phyloP scores from a whole-genome alignment of 345 rosid genomes.

The Gossypium australe region DNA sequence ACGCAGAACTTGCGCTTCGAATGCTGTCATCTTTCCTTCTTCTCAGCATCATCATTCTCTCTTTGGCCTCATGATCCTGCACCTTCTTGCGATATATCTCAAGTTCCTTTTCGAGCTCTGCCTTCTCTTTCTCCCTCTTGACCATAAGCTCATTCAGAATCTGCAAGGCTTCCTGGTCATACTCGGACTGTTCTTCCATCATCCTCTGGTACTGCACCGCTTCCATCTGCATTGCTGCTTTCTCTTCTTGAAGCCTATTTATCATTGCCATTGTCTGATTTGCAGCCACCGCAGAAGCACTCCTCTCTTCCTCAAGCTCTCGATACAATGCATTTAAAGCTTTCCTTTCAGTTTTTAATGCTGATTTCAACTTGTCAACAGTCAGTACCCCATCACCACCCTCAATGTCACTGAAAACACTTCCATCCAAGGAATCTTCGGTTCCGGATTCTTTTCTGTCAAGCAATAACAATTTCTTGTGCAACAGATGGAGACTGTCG shows the following conservation, averaged over 20 bases:
- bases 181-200: conserved; percentile 98
- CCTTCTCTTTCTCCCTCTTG: conserved; percentile 78
- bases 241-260: conserved; percentile 94
- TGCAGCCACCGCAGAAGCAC: conserved; percentile 84
- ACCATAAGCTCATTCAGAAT: conserved; percentile 74
- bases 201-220: conserved; percentile 96
- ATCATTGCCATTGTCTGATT: conserved; percentile 99
- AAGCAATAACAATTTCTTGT: conserved; percentile 47
- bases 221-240: conserved; percentile 99
- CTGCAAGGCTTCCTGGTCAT: conserved; percentile 96
- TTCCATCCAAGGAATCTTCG: conserved; percentile 70
- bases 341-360: conserved; percentile 59
- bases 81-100: conserved; percentile 56
- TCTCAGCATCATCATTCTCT: conserved; percentile 42
- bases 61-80: conserved; percentile 67
- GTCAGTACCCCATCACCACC: conserved; percentile 45
- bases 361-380: conserved; percentile 56
- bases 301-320: conserved; percentile 95
- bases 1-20: conserved; percentile 46
- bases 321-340: conserved; percentile 57
- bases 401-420: conserved; percentile 51
- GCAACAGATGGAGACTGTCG: conserved; percentile 50
- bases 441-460: conserved; percentile 46
- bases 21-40: conserved; percentile 37
- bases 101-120: conserved; percentile 70